Evolutionary conservation across 2,329 filamentous ascomycete species (phyloP).

Genomic region (Fusarium sp.): DNA sequence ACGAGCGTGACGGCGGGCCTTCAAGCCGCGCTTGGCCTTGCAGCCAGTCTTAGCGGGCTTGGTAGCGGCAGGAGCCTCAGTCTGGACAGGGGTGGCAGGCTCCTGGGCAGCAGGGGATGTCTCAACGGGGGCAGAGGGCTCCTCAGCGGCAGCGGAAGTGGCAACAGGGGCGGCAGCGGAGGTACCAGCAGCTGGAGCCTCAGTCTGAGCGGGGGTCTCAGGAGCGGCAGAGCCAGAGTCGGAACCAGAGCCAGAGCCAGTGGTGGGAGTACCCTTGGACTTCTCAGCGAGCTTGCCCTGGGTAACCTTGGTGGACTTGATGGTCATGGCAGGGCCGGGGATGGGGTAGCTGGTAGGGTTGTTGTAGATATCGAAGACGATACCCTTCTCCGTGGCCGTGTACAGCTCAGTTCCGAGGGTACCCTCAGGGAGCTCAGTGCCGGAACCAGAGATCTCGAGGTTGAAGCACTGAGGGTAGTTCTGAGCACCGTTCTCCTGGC

Average conservation of each 20-base stretch:
- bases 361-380: conserved; percentile 48
- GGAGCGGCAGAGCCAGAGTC: not conserved
- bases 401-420: conserved; percentile 47
- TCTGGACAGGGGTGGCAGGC: conserved; percentile 16
- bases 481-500: conserved; percentile 58
- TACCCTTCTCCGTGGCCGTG: conserved; percentile 45
- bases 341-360: conserved; percentile 41
- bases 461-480: conserved; percentile 63
- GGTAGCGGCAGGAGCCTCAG: conserved; percentile 19
- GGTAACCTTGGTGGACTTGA: conserved; percentile 26
- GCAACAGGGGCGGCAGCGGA: conserved; percentile 17
- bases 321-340: conserved; percentile 42
- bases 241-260: conserved; percentile 5
- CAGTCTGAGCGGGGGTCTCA: not conserved
- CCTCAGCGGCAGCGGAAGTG: conserved; percentile 6
- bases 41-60: conserved; percentile 33
- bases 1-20: conserved; percentile 40
- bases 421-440: conserved; percentile 47
- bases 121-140: conserved; percentile 2
- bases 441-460: conserved; percentile 56
- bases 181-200: not conserved
- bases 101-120: not conserved
- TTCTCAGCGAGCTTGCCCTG: conserved; percentile 31
- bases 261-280: conserved; percentile 18
- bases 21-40: conserved; percentile 30